Base-by-base conservation (phyloP, 345 rosid genomes). In the Litchi chinensis region DNA sequence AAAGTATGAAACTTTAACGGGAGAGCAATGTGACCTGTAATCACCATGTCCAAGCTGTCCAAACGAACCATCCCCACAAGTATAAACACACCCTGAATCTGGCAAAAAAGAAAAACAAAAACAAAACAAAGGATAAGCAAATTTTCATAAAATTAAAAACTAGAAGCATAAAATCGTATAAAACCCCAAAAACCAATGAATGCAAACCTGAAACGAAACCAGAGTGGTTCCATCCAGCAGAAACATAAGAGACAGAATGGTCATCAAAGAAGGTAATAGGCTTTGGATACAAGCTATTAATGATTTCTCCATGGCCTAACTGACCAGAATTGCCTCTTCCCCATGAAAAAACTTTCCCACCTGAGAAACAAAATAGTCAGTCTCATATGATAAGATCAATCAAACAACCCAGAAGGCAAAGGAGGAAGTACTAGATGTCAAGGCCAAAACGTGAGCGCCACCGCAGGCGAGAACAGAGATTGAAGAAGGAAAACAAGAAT, bases 21-120 rank as follows among this genome's bases (percentile, higher is more conserved):
- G 98, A 88, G 71, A 69, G 86, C 70, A 74, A 71, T 73, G 79
- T 26, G 95, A 86, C 67, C 76, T 72, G 63, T 83, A 85, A 81
- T 93, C 96, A 22, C 97, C 97, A 83, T 90, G 97, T 78, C 99
- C 99, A 68, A 95, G 98, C 89, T 95, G 98, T 75, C 99, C 99
- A 83, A 95, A 95, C 0, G 94, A 85, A 16, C 96, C 98, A 90
- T 90, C 94, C 54, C 99, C 99, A 64, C 99, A 92, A 39, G 95
- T 93, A 46, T 92, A 91, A 65, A 91, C 86, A 39, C 78, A 80
- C 24, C 97, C 93, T 0, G 75, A 50, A 70, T 91, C 94, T 95
- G 76, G 28, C 28, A 26, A 68, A 67, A 79, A 41, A 24, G 50
- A 22, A 32, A 24, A 26, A 26, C 28, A 26, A 26, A 70, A 21